Conservation (phyloP, 2,329 filamentous ascomycete species). For the Diaporthe sp. region DNA sequence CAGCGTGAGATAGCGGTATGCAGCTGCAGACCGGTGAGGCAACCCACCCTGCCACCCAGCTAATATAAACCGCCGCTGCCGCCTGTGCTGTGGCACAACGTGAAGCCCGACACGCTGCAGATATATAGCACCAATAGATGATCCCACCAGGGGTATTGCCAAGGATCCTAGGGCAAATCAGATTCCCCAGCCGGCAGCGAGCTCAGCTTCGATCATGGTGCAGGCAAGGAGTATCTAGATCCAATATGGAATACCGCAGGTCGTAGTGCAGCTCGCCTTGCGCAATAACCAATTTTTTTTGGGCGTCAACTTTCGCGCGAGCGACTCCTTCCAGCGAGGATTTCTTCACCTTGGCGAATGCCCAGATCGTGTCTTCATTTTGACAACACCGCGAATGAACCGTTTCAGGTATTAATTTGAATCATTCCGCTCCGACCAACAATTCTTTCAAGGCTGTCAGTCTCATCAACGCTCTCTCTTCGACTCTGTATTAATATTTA, state of each 20-base stretch:
- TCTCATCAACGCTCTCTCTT: neutral
- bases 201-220: too few relatives aligned
- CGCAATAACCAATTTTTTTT: neutral
- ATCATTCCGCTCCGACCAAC: neutral
- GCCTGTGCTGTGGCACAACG: neutral
- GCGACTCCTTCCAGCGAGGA: neutral
- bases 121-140: neutral
- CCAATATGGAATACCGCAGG: neutral
- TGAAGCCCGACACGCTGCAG: neutral
- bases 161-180: neutral
- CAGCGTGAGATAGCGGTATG: neutral
- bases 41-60: neutral
- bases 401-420: neutral
- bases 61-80: too few relatives aligned
- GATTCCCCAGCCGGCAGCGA: neutral
- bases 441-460: neutral
- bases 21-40: neutral
- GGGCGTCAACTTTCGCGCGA: slow-evolving; percentile 1
- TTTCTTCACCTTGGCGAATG: neutral
- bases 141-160: neutral
- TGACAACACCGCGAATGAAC: neutral
- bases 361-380: neutral
- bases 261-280: neutral
- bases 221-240: too few relatives aligned
- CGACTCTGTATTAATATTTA: neutral